Conservation (phyloP, 148 eudicot species). For the Mesembryanthemum crystallinum region DNA sequence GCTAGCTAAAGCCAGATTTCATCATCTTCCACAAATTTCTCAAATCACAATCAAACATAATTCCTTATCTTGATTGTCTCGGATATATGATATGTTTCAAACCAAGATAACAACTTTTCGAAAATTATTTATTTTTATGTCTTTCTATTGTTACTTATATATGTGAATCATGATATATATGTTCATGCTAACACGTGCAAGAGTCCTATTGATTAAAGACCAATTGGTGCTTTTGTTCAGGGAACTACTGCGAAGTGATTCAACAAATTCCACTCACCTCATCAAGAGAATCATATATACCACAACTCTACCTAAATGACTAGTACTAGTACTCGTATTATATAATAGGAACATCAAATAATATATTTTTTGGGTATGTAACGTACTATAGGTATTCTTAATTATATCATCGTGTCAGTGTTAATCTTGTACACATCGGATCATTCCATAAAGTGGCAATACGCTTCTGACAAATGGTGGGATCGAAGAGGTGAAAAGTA, state of each 20-base stretch:
- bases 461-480: too few relatives aligned
- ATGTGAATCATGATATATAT: background rate
- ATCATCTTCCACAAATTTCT: background rate
- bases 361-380: too few relatives aligned
- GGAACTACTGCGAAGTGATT: background rate
- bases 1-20: background rate
- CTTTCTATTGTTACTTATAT: background rate
- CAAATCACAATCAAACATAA: background rate
- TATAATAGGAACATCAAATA: conserved; percentile 15
- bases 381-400: too few relatives aligned
- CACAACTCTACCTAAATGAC: too few relatives aligned
- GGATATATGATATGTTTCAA: background rate
- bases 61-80: background rate
- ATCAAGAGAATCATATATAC: background rate
- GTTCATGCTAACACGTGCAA: conserved; percentile 10
- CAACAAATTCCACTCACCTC: conserved; percentile 13
- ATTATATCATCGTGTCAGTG: too few relatives aligned
- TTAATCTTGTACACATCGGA: too few relatives aligned
- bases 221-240: background rate
- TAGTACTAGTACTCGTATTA: background rate
- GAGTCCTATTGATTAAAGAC: background rate
- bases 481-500: too few relatives aligned
- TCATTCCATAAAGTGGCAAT: too few relatives aligned
- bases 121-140: background rate
- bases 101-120: background rate